These are phyloP conservation scores for Solanum sejunctum DNA, from an alignment of 257 asterid genomes.

Conservation along the genomic window DNA sequence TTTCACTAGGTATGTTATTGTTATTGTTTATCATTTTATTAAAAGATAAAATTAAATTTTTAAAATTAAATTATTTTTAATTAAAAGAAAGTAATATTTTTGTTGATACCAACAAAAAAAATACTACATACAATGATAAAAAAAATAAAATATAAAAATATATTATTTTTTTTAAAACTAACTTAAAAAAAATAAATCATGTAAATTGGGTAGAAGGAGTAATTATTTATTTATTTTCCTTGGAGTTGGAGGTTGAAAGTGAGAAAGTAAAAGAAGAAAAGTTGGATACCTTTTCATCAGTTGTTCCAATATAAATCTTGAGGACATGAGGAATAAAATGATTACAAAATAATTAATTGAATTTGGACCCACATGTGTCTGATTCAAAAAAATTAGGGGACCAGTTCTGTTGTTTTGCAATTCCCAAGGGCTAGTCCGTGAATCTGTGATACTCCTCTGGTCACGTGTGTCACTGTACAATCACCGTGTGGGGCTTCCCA, in stretches of 20 bases:
- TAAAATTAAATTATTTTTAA: too few species aligned
- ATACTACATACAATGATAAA: too few species aligned
- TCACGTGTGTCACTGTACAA: not conserved
- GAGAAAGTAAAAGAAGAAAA: conserved; percentile 29
- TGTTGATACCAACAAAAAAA: too few species aligned
- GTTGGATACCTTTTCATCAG: conserved; percentile 43
- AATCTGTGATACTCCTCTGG: not conserved
- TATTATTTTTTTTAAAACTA: too few species aligned
- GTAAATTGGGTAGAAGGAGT: too few species aligned
- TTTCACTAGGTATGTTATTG: too few species aligned
- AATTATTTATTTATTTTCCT: not conserved
- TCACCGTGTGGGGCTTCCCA: not conserved
- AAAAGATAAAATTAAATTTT: too few species aligned
- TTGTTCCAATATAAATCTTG: not conserved
- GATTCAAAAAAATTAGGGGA: not conserved
- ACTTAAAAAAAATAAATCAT: too few species aligned
- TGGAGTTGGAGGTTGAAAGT: not conserved
- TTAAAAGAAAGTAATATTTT: too few species aligned
- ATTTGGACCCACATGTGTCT: not conserved
- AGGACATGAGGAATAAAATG: conserved; percentile 26
- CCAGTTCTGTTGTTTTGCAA: not conserved
- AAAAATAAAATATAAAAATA: too few species aligned
- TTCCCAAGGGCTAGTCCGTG: conserved; percentile 1
- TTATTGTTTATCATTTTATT: too few species aligned
- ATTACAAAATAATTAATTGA: conserved; percentile 48